A percentile compares a stretch with the other conserved stretches of the same genome.
phyloP scores from a whole-genome alignment of 495 filamentous ascomycete species.

The Penicillium roqueforti region DNA sequence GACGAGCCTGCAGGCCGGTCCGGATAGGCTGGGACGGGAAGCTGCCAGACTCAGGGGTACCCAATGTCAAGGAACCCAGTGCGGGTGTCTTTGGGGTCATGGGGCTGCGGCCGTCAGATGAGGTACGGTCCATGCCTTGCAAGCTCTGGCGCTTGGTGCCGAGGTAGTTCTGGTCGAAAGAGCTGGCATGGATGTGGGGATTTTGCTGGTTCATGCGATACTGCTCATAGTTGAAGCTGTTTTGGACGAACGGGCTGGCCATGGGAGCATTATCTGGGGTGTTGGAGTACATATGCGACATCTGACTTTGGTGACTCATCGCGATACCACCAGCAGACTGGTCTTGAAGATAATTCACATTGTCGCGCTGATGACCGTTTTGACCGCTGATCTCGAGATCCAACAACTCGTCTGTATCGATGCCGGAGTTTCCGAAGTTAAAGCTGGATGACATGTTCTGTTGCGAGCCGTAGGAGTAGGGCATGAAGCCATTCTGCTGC shows the following conservation, averaged over 20 bases:
- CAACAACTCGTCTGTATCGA: slow-evolving; percentile 51
- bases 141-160: slow-evolving; percentile 54
- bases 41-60: slow-evolving; percentile 61
- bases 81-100: slow-evolving; percentile 75
- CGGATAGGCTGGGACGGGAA: slow-evolving; percentile 74
- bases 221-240: slow-evolving; percentile 66
- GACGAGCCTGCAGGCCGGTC: slow-evolving; percentile 56
- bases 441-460: slow-evolving; percentile 51
- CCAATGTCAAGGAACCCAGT: slow-evolving; percentile 53
- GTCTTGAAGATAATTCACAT: slow-evolving; percentile 46
- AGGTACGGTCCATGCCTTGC: slow-evolving; percentile 63
- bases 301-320: slow-evolving; percentile 50
- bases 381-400: slow-evolving; percentile 49
- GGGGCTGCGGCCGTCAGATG: slow-evolving; percentile 67
- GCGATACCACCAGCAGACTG: slow-evolving; percentile 43
- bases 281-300: slow-evolving; percentile 73
- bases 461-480: slow-evolving; percentile 45
- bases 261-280: slow-evolving; percentile 86
- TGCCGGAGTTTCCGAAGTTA: slow-evolving; percentile 52
- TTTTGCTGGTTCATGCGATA: slow-evolving; percentile 60
- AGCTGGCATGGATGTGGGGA: slow-evolving; percentile 48
- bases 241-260: slow-evolving; percentile 76
- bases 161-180: slow-evolving; percentile 51
- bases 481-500: slow-evolving; percentile 48
- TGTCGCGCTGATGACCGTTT: slow-evolving; percentile 37